Evolutionary conservation across 75 land plant genomes (phyloP).

Genomic region (Ceratopteris richardii): DNA sequence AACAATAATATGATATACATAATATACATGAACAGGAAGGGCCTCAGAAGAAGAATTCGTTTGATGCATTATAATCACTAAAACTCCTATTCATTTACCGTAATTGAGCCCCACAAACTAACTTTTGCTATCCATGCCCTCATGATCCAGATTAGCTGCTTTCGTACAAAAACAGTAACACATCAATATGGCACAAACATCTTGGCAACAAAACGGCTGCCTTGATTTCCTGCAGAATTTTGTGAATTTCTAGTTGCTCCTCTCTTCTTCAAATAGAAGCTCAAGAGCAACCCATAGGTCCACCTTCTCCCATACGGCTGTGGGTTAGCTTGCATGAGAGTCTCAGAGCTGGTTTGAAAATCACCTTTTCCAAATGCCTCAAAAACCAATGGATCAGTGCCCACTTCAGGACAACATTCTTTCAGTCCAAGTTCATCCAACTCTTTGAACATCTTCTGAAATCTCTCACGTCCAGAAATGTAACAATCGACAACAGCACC

Average conservation of each 20-base stretch:
- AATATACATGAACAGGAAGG: too few relatives aligned
- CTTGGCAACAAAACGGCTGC: background rate
- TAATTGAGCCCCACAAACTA: too few relatives aligned
- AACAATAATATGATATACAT: too few relatives aligned
- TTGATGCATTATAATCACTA: too few relatives aligned
- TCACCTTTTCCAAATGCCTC: conserved; percentile 87
- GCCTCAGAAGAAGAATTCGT: too few relatives aligned
- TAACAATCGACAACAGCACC: conserved; percentile 86
- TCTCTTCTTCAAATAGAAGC: conserved; percentile 40
- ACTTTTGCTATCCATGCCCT: too few relatives aligned
- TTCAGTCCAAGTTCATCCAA: conserved; percentile 25
- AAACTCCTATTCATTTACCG: too few relatives aligned
- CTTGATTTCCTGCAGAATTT: background rate
- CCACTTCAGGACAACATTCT: conserved; percentile 24
- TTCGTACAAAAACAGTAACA: background rate
- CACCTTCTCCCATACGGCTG: conserved; percentile 24
- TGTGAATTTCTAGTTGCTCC: background rate
- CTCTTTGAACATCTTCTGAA: conserved; percentile 41
- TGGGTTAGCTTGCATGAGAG: conserved; percentile 31
- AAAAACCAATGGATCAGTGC: conserved; percentile 68
- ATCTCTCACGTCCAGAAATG: conserved; percentile 34
- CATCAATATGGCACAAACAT: background rate
- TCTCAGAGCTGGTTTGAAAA: conserved; percentile 61
- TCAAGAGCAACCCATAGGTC: conserved; percentile 53
- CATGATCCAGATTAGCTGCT: too few relatives aligned